Evolutionary conservation across 768 basidiomycete genomes (phyloP).

Genomic region (Dioszegia crocea): DNA sequence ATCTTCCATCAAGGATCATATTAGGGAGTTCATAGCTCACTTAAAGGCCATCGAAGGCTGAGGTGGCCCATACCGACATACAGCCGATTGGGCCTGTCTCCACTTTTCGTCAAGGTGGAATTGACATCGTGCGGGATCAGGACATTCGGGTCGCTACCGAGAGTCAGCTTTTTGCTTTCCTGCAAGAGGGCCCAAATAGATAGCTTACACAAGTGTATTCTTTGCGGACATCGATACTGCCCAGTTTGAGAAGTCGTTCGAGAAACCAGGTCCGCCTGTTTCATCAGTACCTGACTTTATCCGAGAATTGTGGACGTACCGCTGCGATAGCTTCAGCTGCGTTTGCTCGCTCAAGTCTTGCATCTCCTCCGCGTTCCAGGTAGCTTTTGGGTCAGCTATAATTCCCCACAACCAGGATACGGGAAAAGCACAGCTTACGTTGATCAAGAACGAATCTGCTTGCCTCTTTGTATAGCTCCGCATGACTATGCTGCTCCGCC

Average conservation of each 20-base stretch:
- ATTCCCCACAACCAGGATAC: neutral
- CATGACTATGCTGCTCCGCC: slow-evolving; percentile 79
- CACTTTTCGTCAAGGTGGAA: slow-evolving; percentile 87
- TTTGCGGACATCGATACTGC: slow-evolving; percentile 77
- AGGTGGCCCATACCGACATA: slow-evolving; percentile 70
- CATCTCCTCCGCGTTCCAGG: slow-evolving; percentile 41
- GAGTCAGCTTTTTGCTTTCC: too few relatives aligned
- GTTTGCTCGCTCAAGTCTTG: slow-evolving; percentile 66
- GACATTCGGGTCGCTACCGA: slow-evolving; percentile 72
- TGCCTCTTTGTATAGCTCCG: slow-evolving; percentile 67
- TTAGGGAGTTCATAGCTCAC: slow-evolving; percentile 20
- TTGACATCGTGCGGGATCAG: slow-evolving; percentile 73
- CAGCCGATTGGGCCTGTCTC: slow-evolving; percentile 78
- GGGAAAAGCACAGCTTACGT: slow-evolving; percentile 74
- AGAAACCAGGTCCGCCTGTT: slow-evolving; percentile 87
- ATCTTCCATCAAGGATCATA: neutral
- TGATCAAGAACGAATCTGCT: slow-evolving; percentile 90
- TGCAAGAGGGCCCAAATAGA: too few relatives aligned
- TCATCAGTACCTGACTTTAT: too few relatives aligned
- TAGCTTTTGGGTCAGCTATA: slow-evolving; percentile 21
- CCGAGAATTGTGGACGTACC: too few relatives aligned
- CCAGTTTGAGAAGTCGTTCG: slow-evolving; percentile 86
- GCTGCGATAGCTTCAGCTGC: slow-evolving; percentile 79
- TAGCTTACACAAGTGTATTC: slow-evolving; percentile 81
- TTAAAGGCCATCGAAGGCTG: slow-evolving; percentile 39